These are phyloP conservation scores for Geranium incanum DNA, from an alignment of 441 rosid genomes.

Conservation along the genomic window DNA sequence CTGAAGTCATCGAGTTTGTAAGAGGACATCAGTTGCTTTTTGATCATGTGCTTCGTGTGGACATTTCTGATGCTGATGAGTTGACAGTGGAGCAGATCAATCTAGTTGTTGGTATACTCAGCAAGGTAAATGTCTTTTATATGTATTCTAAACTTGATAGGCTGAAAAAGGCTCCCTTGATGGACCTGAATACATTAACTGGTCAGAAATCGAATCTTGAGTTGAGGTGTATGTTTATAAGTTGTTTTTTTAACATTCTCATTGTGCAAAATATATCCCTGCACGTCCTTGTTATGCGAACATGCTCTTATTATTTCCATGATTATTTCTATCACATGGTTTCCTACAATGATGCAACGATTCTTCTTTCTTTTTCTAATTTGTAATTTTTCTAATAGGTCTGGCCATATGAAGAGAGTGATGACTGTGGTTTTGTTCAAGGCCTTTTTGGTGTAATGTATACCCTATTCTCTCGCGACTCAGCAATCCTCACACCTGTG, in stretches of 20 bases:
- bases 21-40: constrained; percentile 68
- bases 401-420: constrained; percentile 93
- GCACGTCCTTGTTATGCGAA: no score
- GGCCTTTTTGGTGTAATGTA: constrained; percentile 75
- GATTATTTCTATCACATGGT: background rate
- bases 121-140: constrained; percentile 48
- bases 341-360: background rate
- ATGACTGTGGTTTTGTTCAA: constrained; percentile 78
- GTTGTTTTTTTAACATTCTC: background rate
- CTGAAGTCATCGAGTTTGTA: constrained; percentile 74
- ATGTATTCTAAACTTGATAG: background rate
- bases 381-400: constrained; percentile 35
- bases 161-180: background rate
- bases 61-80: constrained; percentile 61
- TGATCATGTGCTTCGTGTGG: constrained; percentile 75
- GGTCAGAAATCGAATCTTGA: background rate
- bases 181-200: background rate
- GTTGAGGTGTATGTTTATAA: background rate
- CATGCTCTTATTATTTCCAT: background rate
- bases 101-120: constrained; percentile 83
- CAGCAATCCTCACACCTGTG: constrained; percentile 28
- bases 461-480: constrained; percentile 48
- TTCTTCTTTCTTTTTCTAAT: constrained; percentile 1
- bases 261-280: background rate
- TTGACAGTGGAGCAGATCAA: constrained; percentile 75